Conservation (phyloP, 108 stramenopile genomes). For the Tribonema minus region DNA sequence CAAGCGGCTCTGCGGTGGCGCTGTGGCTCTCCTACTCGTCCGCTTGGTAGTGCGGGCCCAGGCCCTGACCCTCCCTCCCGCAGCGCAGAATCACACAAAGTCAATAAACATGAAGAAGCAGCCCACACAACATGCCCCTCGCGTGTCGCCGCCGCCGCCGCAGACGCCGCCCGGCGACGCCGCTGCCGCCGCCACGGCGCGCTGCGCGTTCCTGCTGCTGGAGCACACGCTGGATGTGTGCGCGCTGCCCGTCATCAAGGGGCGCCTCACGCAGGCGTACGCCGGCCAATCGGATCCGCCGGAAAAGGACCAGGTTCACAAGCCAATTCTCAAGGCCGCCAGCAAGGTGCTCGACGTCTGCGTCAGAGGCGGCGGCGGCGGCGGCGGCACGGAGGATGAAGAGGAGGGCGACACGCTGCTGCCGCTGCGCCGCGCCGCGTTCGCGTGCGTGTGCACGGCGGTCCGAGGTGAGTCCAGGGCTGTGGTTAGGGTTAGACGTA, state of each 20-base stretch:
- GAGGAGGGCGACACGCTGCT: neutral
- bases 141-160: neutral
- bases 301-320: neutral
- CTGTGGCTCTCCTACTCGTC: too few species aligned
- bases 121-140: too few species aligned
- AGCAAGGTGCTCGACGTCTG: neutral
- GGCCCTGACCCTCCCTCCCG: too few species aligned
- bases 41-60: too few species aligned
- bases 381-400: neutral
- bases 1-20: too few species aligned
- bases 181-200: neutral
- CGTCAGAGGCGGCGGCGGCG: neutral
- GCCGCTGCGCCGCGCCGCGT: slow-evolving; percentile 7
- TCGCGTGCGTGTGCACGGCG: slow-evolving; percentile 25
- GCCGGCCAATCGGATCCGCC: neutral
- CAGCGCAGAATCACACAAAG: too few species aligned
- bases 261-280: neutral
- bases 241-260: neutral
- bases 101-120: too few species aligned
- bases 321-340: neutral
- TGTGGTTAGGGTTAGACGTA: too few species aligned
- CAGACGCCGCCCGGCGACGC: neutral
- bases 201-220: neutral
- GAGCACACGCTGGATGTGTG: neutral
- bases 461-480: too few species aligned